These are phyloP conservation scores for Epichloe festucae DNA, from an alignment of 2,329 filamentous ascomycete species.

Conservation along the genomic window DNA sequence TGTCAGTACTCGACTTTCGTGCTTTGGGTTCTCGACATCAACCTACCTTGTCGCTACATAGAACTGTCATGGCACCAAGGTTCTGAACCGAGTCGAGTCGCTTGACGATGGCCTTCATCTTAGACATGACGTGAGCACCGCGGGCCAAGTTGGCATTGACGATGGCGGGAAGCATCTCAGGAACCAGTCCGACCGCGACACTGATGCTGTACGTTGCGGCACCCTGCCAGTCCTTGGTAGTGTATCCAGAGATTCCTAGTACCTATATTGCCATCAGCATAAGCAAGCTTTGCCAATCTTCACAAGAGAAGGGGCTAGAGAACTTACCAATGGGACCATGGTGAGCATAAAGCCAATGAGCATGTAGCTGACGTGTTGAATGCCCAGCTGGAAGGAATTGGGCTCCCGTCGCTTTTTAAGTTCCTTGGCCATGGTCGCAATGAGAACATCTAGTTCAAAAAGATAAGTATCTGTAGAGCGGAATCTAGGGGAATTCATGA, in stretches of 20 bases:
- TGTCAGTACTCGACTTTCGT: background rate
- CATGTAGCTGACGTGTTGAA: slow-evolving; percentile 17
- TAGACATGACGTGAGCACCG: slow-evolving; percentile 14
- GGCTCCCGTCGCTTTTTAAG: slow-evolving; percentile 11
- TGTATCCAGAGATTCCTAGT: slow-evolving; percentile 13
- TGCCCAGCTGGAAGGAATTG: slow-evolving; percentile 17
- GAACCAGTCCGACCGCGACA: slow-evolving; percentile 17
- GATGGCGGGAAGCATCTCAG: slow-evolving; percentile 19
- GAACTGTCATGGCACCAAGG: slow-evolving; percentile 17
- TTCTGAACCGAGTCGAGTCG: slow-evolving; percentile 20
- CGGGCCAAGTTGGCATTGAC: slow-evolving; percentile 17
- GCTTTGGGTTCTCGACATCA: background rate
- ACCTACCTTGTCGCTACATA: slow-evolving; percentile 18
- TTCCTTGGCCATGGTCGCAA: slow-evolving; percentile 15
- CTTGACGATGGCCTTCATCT: slow-evolving; percentile 23
- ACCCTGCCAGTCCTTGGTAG: slow-evolving; percentile 14
- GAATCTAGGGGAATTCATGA: no score
- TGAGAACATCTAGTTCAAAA: slow-evolving; percentile 10
- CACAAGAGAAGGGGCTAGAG: background rate
- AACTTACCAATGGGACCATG: slow-evolving; percentile 18
- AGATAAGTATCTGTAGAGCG: background rate
- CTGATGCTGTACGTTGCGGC: slow-evolving; percentile 18
- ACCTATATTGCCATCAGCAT: slow-evolving; percentile 7
- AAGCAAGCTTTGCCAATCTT: background rate
- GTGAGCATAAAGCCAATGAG: slow-evolving; percentile 17